A percentile compares a stretch with the other conserved stretches of the same genome.
phyloP scores from a whole-genome alignment of 257 asterid species.

The Capsicum pubescens region DNA sequence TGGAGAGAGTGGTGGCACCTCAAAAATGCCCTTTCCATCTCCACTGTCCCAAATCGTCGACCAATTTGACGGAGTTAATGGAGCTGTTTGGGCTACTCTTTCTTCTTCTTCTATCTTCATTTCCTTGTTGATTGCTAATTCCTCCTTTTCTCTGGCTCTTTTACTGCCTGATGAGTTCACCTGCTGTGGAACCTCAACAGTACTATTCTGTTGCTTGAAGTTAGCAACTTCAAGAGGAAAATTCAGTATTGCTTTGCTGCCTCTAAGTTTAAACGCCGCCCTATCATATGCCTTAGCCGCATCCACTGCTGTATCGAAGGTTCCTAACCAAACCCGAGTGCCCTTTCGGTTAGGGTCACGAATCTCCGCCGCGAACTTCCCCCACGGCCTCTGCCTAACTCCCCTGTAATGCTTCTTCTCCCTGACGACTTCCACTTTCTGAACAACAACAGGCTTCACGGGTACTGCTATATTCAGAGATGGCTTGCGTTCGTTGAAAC shows the following conservation, averaged over 20 bases:
- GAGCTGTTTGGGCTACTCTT: neutral
- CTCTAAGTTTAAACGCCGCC: conserved; percentile 77
- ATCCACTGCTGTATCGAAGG: conserved; percentile 70
- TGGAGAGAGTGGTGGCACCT: conserved; percentile 79
- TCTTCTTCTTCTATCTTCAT: conserved; percentile 48
- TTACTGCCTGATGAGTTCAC: conserved; percentile 40
- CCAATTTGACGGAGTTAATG: conserved; percentile 93
- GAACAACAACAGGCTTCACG: neutral
- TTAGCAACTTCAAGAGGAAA: conserved; percentile 79
- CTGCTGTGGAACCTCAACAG: conserved; percentile 25
- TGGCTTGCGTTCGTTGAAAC: conserved; percentile 59
- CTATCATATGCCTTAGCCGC: conserved; percentile 77
- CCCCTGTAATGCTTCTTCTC: conserved; percentile 60
- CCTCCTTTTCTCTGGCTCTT: conserved; percentile 51
- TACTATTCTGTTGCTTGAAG: conserved; percentile 28
- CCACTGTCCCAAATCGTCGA: conserved; percentile 77
- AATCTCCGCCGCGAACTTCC: conserved; percentile 76
- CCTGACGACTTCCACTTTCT: conserved; percentile 34
- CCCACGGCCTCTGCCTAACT: conserved; percentile 76
- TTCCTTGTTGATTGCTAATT: conserved; percentile 43
- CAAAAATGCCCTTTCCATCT: conserved; percentile 80
- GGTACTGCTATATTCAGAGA: conserved; percentile 71
- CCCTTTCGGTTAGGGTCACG: conserved; percentile 77
- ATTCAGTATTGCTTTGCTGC: conserved; percentile 68
- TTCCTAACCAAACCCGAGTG: conserved; percentile 76